These are phyloP conservation scores for Suillus occidentalis DNA, from an alignment of 768 basidiomycete genomes.

Conservation along the genomic window DNA sequence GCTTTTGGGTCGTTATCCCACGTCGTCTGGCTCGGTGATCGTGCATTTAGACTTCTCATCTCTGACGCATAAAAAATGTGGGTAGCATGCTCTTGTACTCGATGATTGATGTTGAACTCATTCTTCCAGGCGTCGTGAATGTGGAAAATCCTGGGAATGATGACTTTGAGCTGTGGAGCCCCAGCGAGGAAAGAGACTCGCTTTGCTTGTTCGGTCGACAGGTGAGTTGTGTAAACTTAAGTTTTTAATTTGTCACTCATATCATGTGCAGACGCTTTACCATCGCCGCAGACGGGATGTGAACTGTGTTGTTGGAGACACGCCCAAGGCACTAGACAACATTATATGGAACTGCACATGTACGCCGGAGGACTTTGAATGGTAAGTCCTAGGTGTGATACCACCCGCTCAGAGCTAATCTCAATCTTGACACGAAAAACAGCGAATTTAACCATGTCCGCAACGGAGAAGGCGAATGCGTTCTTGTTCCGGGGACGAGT, in stretches of 20 bases:
- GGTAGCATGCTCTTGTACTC: constrained; percentile 26
- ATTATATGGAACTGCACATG: constrained; percentile 77
- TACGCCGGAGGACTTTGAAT: constrained; percentile 82
- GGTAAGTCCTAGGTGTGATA: constrained; percentile 50
- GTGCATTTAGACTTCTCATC: constrained; percentile 88
- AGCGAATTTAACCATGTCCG: constrained; percentile 94
- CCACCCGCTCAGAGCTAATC: background rate
- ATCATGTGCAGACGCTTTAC: constrained; percentile 68
- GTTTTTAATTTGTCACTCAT: background rate
- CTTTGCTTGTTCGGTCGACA: constrained; percentile 90
- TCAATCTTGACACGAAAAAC: background rate
- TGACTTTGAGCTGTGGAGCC: constrained; percentile 98
- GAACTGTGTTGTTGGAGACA: constrained; percentile 83
- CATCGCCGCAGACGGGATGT: constrained; percentile 79
- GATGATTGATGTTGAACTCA: constrained; percentile 6
- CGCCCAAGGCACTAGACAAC: constrained; percentile 49
- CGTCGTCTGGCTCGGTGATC: constrained; percentile 46
- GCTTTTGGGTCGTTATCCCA: constrained; percentile 66
- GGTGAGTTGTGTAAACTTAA: constrained; percentile 39
- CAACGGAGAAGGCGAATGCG: constrained; percentile 69
- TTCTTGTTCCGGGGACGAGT: constrained; percentile 67
- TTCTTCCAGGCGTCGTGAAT: constrained; percentile 59
- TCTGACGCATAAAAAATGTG: constrained; percentile 75
- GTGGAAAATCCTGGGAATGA: constrained; percentile 74
- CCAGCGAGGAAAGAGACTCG: constrained; percentile 85